phyloP scores from a whole-genome alignment of 352 stramenopile species.

The Globisporangium carolinianum region DNA sequence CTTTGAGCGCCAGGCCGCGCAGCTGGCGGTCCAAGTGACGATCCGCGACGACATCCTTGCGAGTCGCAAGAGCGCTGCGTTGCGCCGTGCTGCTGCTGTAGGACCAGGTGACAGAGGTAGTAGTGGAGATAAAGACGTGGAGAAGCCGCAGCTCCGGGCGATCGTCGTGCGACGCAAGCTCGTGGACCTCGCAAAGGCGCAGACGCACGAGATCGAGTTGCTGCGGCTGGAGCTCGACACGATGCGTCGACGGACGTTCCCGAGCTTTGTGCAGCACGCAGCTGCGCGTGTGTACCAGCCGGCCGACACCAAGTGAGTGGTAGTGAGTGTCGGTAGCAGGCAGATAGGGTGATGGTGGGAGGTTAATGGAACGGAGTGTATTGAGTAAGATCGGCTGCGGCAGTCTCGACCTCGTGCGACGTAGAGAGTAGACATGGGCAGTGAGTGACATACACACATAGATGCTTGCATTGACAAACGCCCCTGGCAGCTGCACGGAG shows the following conservation, averaged over 20 bases:
- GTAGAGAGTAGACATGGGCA: no score
- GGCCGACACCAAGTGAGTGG: constrained; percentile 12
- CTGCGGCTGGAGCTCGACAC: constrained; percentile 85
- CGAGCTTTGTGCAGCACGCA: constrained; percentile 77
- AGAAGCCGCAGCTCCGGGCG: constrained; percentile 61
- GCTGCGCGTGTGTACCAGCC: constrained; percentile 23
- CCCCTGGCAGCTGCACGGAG: not conserved
- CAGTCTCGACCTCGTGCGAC: no score
- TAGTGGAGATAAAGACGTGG: constrained; percentile 10
- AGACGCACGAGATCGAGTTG: constrained; percentile 90
- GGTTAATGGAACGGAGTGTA: no score
- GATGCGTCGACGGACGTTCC: constrained; percentile 90
- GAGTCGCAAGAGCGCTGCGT: constrained; percentile 49
- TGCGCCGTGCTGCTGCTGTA: constrained; percentile 16
- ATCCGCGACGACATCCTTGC: constrained; percentile 85
- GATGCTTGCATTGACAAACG: no score
- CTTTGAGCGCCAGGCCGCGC: constrained; percentile 66
- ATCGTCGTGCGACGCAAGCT: constrained; percentile 86
- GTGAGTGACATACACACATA: not conserved
- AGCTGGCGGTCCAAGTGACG: constrained; percentile 80
- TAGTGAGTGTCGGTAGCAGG: not conserved
- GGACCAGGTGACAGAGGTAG: no score
- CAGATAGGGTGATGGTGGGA: no score
- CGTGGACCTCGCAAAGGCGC: constrained; percentile 82
- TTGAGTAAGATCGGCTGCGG: no score